Percentiles rank a stretch among this genome's conserved stretches.
Conservation (phyloP, 2,329 filamentous ascomycete species). For the Berkeleyomyces basicola region DNA sequence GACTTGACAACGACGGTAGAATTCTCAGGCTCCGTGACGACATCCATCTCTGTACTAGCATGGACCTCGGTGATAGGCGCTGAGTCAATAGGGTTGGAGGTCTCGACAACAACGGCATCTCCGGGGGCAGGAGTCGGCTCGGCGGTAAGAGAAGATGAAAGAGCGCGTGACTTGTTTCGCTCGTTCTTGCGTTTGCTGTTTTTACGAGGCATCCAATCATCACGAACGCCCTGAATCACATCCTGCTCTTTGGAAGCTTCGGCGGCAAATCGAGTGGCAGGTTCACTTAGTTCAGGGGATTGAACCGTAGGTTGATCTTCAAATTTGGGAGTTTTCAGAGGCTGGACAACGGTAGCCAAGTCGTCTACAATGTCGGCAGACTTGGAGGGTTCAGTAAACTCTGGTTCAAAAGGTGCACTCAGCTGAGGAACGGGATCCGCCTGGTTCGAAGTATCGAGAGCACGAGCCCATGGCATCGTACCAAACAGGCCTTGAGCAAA, state of each 20-base stretch:
- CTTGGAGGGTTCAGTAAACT: background rate
- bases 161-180: background rate
- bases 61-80: background rate
- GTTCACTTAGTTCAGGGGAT: background rate
- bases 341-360: background rate
- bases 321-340: background rate
- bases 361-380: background rate
- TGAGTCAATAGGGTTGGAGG: background rate
- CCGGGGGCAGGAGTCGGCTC: background rate
- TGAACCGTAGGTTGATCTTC: background rate
- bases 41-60: background rate
- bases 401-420: background rate
- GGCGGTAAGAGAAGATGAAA: background rate
- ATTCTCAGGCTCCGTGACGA: background rate
- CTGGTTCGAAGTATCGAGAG: background rate
- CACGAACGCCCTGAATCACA: background rate
- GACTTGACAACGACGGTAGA: background rate
- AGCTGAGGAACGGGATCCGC: too few species aligned
- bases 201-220: conserved; percentile 10
- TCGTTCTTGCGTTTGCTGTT: conserved; percentile 6
- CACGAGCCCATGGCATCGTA: conserved; percentile 4
- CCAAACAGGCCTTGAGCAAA: conserved; percentile 2
- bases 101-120: background rate
- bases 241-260: background rate
- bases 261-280: background rate